These are phyloP conservation scores for Jamesozyma lodderae DNA, from an alignment of 805 yeast genomes.

Conservation along the genomic window DNA sequence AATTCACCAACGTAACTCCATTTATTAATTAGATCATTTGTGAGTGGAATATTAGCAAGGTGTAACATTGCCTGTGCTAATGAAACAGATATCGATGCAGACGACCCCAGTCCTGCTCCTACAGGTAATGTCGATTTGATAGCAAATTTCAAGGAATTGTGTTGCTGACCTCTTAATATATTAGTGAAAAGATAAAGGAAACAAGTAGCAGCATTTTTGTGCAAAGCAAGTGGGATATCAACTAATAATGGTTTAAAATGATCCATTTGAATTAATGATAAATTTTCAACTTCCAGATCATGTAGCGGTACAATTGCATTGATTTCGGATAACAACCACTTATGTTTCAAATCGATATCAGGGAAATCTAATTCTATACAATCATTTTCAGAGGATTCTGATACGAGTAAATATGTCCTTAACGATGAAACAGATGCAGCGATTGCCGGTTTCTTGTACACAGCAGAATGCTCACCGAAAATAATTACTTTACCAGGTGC, in stretches of 20 bases:
- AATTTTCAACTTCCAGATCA: background rate
- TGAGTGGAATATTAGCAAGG: slow-evolving; percentile 21
- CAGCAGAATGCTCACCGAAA: slow-evolving; percentile 96
- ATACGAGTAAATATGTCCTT: slow-evolving; percentile 69
- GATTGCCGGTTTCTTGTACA: slow-evolving; percentile 84
- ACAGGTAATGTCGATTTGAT: slow-evolving; percentile 82
- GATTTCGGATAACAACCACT: slow-evolving; percentile 41
- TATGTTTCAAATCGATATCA: slow-evolving; percentile 58
- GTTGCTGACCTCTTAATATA: slow-evolving; percentile 49
- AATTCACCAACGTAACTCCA: slow-evolving; percentile 94
- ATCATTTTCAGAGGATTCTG: background rate
- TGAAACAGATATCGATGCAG: slow-evolving; percentile 84
- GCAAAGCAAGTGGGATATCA: slow-evolving; percentile 41
- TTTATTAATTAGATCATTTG: slow-evolving; percentile 51
- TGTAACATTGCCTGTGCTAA: slow-evolving; percentile 62
- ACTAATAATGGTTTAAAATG: background rate
- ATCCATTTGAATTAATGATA: background rate
- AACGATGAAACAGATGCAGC: slow-evolving; percentile 83
- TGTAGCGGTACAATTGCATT: background rate
- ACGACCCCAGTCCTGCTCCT: slow-evolving; percentile 95
- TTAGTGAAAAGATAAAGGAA: slow-evolving; percentile 77
- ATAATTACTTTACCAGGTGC: slow-evolving; percentile 96
- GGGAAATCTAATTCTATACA: slow-evolving; percentile 65
- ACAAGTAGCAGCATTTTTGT: slow-evolving; percentile 70
- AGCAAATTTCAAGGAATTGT: slow-evolving; percentile 45